Evolutionary conservation across 75 land plant genomes (phyloP).

Genomic region (Picea sitchensis): DNA sequence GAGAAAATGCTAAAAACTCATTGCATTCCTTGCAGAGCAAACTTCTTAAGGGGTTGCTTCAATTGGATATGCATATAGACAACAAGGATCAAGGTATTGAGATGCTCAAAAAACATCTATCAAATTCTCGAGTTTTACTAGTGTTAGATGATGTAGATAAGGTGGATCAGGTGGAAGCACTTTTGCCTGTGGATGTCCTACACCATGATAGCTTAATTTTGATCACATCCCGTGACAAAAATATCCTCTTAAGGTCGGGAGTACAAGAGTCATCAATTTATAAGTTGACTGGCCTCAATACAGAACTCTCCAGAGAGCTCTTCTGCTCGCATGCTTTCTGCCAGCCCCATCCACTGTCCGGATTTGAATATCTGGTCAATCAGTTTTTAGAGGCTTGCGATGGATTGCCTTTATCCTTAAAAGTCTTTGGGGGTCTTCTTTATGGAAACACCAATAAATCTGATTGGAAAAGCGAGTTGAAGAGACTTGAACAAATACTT

Average conservation of each 20-base stretch:
- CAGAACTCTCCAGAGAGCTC: not conserved
- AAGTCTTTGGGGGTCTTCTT: not conserved
- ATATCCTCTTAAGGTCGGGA: not conserved
- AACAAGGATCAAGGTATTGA: not conserved
- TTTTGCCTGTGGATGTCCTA: not conserved
- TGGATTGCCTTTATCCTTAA: not conserved
- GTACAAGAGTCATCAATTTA: not conserved
- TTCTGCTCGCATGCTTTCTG: not conserved
- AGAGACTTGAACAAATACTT: not conserved
- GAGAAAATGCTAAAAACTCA: not conserved
- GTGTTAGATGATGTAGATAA: not conserved
- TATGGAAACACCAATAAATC: not conserved
- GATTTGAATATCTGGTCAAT: not conserved
- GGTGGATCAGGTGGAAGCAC: not conserved
- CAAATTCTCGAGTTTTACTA: not conserved
- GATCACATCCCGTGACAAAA: not conserved
- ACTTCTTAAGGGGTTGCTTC: not conserved
- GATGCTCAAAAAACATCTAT: not conserved
- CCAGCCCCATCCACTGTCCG: not conserved
- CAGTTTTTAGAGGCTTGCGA: not conserved
- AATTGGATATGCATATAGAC: not conserved
- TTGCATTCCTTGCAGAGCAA: not conserved
- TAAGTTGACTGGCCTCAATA: not conserved
- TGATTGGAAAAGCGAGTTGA: not conserved
- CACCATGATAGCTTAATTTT: not conserved